Conservation (phyloP, 2,329 filamentous ascomycete species). For the Neonectria hederae region DNA sequence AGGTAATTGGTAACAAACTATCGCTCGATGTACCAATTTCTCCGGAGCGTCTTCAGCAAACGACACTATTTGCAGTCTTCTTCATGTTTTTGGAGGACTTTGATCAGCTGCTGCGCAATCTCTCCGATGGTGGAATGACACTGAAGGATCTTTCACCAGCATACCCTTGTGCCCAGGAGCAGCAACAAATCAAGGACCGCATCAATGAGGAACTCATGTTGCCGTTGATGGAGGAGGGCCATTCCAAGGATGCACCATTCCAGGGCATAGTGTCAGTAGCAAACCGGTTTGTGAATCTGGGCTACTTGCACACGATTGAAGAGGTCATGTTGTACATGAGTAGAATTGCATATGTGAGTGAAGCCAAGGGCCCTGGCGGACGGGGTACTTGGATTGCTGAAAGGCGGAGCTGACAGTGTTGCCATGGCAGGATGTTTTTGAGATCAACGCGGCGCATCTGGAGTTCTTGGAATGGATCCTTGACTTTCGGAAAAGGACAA, state of each 20-base stretch:
- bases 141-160: not conserved
- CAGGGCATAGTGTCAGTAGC: slow-evolving; percentile 17
- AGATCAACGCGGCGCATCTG: not conserved
- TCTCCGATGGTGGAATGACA: slow-evolving; percentile 1
- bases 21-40: not conserved
- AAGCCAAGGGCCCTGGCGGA: not conserved
- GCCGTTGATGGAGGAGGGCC: accelerated
- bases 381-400: accelerated
- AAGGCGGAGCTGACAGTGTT: not conserved
- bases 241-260: not conserved
- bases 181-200: accelerated
- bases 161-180: not conserved
- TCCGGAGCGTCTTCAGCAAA: accelerated
- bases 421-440: not conserved
- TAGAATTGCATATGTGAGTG: slow-evolving; percentile 13
- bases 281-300: slow-evolving; percentile 24
- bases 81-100: not conserved
- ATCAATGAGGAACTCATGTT: not conserved
- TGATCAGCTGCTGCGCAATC: not conserved
- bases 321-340: slow-evolving; percentile 26
- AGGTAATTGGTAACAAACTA: not conserved
- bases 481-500: not conserved
- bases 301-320: slow-evolving; percentile 17
- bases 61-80: not conserved
- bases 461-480: not conserved